Base-by-base conservation (phyloP, 2,329 filamentous ascomycete species). In the Hansfordia pulvinata region DNA sequence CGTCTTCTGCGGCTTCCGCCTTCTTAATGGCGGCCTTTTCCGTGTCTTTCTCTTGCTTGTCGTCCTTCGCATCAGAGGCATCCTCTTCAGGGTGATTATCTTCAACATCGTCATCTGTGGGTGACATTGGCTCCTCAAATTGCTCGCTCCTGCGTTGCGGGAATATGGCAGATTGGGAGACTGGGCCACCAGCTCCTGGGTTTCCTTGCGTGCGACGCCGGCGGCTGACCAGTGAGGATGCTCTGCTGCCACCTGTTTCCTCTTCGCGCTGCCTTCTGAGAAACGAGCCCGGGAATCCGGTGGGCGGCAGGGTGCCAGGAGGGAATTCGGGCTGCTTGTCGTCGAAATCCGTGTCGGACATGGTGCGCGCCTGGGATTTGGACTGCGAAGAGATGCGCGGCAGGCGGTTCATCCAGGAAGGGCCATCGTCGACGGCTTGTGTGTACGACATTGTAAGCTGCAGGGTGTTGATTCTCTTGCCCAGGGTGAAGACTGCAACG, bases 361-460 rank as follows among this genome's bases (percentile, higher is more conserved):
- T 79, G 16, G 75, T 80, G 46, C 79, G 82, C 4, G 85, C 84
- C 41, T 88, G 75, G 1, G 90, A 94, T 37, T 83, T 79, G 18
- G 72, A 76, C 32, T 64, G 63, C 0, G 72, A 69, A 26, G 71
- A 62, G 37, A 76, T 67, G 47, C 77, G 53, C 5, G 90, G 90
- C 22, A 98, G 61, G 28, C 90, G 70, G 40, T 92, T 90, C 81
- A 96, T 93, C 90, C 90, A 98, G 2, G 75, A 75, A 3, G 85
- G 81, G 0, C 85, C 83, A 19, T 93, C 83, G 30, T 93, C 88
- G 26, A 80, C 81, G 11, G 77, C 85, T 34, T 78, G 73, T 1
- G 90, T 98, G 57, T 96, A 98, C 0, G 90, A 94, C 70, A 98
- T 82, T 29, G 90, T 94, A 33, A 98, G 64, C 1, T 83, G 86